Base-by-base conservation (phyloP, 1,284 basidiomycete species). In the Mixia osmundae region DNA sequence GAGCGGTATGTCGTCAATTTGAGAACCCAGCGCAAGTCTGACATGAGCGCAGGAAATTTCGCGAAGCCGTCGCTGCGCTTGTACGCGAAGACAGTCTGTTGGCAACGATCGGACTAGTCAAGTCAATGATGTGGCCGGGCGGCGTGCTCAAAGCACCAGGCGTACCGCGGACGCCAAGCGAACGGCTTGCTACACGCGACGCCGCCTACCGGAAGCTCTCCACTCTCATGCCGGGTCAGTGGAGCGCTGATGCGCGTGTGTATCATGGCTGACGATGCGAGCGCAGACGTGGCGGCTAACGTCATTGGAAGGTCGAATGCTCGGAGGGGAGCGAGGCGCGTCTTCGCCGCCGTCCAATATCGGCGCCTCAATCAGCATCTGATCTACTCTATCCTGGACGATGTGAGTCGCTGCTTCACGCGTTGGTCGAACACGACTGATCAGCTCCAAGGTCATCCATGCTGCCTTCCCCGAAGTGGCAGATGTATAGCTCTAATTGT, bases 221-320 rank as follows among this genome's bases (percentile, higher is more conserved):
- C 3, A 70, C 76, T 16, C 62, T 95, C 28, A 74, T 97, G 44
- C 87, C 89, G 50, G 82, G 83, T 79, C 51, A 30, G 33, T 38
- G 9, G 15, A 23, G 37, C 11, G 19, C 25, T 8, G 10, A 32
- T 25, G 2, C 11, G 12, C 14, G 4, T 3, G n/a, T n/a, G n/a
- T n/a, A n/a, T n/a, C n/a, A n/a, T n/a, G n/a, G 4, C 9, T 19
- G n/a, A 8, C 25, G 25, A 16, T n/a, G 14, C n/a, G 35, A 16
- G 23, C 9, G 3, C 43, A 83, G 89, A 94, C 50, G 58, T 94
- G 31, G 83, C 79, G 21, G 80, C 87, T 5, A 94, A 89, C 50
- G 80, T 94, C 71, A 89, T 95, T 44, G 89, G 89, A 7, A 66
- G 83, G 18, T 74, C 79, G 2, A 94, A 95, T 53, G 83, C 87